Evolutionary conservation across 768 basidiomycete species (phyloP), one percentile per base, ranked within the genome.

Genomic region (Chalciporus chontae): DNA sequence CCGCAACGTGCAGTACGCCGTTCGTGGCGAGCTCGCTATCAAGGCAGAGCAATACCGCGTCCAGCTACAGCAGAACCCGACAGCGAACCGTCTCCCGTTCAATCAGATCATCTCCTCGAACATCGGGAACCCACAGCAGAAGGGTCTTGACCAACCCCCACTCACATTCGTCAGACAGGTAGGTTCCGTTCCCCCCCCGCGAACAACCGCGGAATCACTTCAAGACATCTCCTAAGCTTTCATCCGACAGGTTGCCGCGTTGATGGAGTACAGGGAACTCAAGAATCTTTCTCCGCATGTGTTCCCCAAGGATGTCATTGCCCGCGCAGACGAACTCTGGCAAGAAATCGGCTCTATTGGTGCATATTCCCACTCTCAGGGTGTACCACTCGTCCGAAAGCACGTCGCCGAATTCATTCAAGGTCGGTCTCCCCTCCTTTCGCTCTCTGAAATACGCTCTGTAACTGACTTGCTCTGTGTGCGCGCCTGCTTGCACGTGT

Each of bases 71-170:
- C 69, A 76, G 48, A 71, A 72, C 19, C 64, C 61, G 14, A 36
- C 27, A 3, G 13, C 73, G 50, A 71, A 79, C 55, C 74, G 73
- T 17, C 77, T 97, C 14, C 92, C 93, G 14, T 99, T 98, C 70
- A 79, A 83, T 66, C 80, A 82, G 59, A 77, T 98, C 69, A 95
- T 96, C 67, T 87, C 83, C 24, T 91, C 92, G 53, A 99, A 98
- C 72, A 99, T 99, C 52, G 95, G 95, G 9, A 98, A 99, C 64
- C 95, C 96, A 0, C 95, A 99, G 71, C 94, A 97, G 71, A 86
- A 84, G 59, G 94, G 94, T 0, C 77, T 99, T 46, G 85, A 97
- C 69, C 95, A 99, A 66, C 80, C 85, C 5, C 91, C 94, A 2
- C 81, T 98, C 53, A 96, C 95, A 5, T 98, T 91, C 66, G 79